A percentile compares a stretch with the other conserved stretches of the same genome.
These are phyloP conservation scores for Hamigera avellanea DNA, from an alignment of 495 filamentous ascomycete species.

Conservation along the genomic window DNA sequence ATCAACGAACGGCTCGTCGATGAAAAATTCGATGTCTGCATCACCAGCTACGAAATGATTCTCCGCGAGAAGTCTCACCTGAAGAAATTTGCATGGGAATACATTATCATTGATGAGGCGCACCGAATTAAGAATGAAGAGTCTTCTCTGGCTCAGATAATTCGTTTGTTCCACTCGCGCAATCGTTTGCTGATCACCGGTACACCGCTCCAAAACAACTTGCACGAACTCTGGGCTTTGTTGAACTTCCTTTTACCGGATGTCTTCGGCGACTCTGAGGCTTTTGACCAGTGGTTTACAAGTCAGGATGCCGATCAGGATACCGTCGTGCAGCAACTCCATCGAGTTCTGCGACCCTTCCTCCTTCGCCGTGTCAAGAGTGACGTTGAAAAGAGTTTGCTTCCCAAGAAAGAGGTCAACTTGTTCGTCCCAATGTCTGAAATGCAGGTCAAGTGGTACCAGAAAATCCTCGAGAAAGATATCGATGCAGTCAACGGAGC, in stretches of 20 bases:
- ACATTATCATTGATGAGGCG: constrained; percentile 98
- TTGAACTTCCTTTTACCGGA: constrained; percentile 95
- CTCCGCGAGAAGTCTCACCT: constrained; percentile 88
- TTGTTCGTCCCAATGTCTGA: constrained; percentile 97
- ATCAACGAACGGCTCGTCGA: constrained; percentile 86
- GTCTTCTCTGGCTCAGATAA: constrained; percentile 92
- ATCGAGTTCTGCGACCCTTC: constrained; percentile 88
- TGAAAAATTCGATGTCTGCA: constrained; percentile 87
- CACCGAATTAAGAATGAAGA: constrained; percentile 99
- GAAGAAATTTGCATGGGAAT: constrained; percentile 99
- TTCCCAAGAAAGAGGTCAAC: constrained; percentile 97
- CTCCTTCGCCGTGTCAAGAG: constrained; percentile 92
- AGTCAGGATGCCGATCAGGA: constrained; percentile 83
- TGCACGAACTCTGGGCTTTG: constrained; percentile 98
- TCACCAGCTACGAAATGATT: constrained; percentile 96
- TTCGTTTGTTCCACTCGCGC: constrained; percentile 91
- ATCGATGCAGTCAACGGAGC: constrained; percentile 98
- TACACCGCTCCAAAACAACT: constrained; percentile 94
- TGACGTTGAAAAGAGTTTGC: constrained; percentile 94
- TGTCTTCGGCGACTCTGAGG: constrained; percentile 92
- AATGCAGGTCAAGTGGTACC: constrained; percentile 99
- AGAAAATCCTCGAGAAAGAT: constrained; percentile 98
- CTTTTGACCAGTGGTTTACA: constrained; percentile 98
- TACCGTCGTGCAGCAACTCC: constrained; percentile 92
- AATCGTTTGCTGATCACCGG: constrained; percentile 95